A percentile compares a stretch with the other conserved stretches of the same genome.
These are phyloP conservation scores for Fraxinus angustifolia DNA, from an alignment of 305 asterid species.

Conservation along the genomic window DNA sequence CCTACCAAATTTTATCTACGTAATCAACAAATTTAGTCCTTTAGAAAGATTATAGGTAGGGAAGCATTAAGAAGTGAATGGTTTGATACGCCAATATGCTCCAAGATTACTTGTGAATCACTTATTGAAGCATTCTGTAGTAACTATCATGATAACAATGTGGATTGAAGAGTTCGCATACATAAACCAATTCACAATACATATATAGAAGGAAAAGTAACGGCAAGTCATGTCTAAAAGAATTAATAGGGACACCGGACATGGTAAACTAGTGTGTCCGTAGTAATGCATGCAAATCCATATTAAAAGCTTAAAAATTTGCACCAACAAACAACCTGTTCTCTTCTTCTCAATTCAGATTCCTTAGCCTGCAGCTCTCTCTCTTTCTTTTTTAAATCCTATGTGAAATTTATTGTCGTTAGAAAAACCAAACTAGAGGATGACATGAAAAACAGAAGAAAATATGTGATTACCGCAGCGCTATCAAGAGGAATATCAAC, in stretches of 20 bases:
- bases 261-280: not conserved
- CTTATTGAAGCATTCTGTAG: no score
- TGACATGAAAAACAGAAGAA: slow-evolving; percentile 2
- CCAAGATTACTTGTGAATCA: not conserved
- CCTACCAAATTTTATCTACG: not conserved
- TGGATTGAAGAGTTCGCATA: not conserved
- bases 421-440: slow-evolving; percentile 19
- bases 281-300: not conserved
- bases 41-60: not conserved
- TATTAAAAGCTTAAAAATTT: not conserved
- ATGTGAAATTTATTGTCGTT: slow-evolving; percentile 18
- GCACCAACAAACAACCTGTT: slow-evolving; percentile 52
- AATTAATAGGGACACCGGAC: not conserved
- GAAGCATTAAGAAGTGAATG: not conserved
- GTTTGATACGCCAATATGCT: not conserved
- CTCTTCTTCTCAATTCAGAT: slow-evolving; percentile 82
- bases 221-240: no score
- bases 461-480: slow-evolving; percentile 45
- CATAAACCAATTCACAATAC: not conserved
- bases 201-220: not conserved
- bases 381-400: slow-evolving; percentile 94
- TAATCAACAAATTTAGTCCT: not conserved
- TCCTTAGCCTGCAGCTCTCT: slow-evolving; percentile 91
- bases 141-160: not conserved
- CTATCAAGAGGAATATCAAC: slow-evolving; percentile 88